Evolutionary conservation across 2,329 filamentous ascomycete species (phyloP).

Genomic region (Mycosphaerella arachidis): DNA sequence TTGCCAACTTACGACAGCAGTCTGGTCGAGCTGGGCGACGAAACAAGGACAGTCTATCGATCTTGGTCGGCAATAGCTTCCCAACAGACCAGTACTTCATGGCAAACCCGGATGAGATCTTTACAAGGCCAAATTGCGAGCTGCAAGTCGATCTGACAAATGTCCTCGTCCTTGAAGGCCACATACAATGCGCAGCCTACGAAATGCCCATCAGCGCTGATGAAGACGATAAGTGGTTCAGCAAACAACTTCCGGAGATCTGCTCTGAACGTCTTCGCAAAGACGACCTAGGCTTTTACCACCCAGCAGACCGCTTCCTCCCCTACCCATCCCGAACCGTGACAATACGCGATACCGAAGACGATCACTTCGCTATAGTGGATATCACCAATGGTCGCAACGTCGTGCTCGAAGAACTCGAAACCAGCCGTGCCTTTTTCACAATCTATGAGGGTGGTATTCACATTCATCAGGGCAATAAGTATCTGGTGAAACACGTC

Average conservation of each 20-base stretch:
- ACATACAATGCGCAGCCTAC: conserved; percentile 90
- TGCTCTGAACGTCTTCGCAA: conserved; percentile 68
- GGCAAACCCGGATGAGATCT: conserved; percentile 90
- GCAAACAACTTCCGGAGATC: conserved; percentile 64
- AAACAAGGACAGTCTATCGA: conserved; percentile 87
- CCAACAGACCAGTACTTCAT: conserved; percentile 95
- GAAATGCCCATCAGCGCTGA: conserved; percentile 86
- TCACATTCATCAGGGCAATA: conserved; percentile 92
- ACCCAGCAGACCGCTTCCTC: conserved; percentile 83
- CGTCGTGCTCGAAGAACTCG: conserved; percentile 87
- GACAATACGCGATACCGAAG: conserved; percentile 81
- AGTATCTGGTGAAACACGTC: conserved; percentile 88
- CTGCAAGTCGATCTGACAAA: conserved; percentile 90
- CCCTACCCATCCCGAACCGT: conserved; percentile 79
- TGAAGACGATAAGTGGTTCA: conserved; percentile 75
- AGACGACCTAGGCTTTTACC: conserved; percentile 78
- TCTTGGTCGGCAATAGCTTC: conserved; percentile 84
- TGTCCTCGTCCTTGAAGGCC: conserved; percentile 84
- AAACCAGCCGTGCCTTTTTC: conserved; percentile 90
- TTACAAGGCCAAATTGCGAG: conserved; percentile 84
- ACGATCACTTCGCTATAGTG: conserved; percentile 90
- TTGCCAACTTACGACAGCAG: conserved; percentile 90
- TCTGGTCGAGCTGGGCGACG: conserved; percentile 86
- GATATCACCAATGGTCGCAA: conserved; percentile 81
- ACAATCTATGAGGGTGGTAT: conserved; percentile 96